Conservation (phyloP, 2,329 filamentous ascomycete genomes). For the Fusarium ambrosium region DNA sequence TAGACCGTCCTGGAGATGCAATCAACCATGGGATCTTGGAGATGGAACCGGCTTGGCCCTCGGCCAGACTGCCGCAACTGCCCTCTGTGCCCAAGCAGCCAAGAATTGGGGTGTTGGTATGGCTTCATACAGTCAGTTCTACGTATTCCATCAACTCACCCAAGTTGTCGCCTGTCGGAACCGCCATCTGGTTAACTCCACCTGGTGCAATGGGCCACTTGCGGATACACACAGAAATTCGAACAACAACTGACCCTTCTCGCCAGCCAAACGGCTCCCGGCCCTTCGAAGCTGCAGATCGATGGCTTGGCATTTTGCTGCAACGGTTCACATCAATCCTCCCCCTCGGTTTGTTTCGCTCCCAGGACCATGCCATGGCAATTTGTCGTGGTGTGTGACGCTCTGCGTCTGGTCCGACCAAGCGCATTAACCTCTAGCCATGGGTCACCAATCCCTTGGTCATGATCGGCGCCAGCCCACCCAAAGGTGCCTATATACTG, state of each 20-base stretch:
- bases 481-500: constrained; percentile 46
- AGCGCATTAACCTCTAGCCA: constrained; percentile 68
- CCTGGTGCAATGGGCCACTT: constrained; percentile 54
- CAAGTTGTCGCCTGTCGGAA: constrained; percentile 59
- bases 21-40: constrained; percentile 40
- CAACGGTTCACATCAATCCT: constrained; percentile 41
- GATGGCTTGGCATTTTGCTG: constrained; percentile 24
- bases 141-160: constrained; percentile 53
- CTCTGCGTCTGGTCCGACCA: constrained; percentile 63
- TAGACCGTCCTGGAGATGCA: constrained; percentile 55
- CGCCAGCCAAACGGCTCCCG: constrained; percentile 59
- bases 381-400: constrained; percentile 61
- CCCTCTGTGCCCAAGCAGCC: constrained; percentile 27
- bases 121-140: constrained; percentile 65
- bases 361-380: constrained; percentile 59
- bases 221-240: constrained; percentile 63
- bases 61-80: constrained; percentile 40
- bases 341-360: constrained; percentile 48
- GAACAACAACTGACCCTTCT: constrained; percentile 50
- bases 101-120: constrained; percentile 59
- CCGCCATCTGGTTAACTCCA: constrained; percentile 50
- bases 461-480: constrained; percentile 64
- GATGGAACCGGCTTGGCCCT: constrained; percentile 40
- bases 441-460: constrained; percentile 58
- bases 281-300: constrained; percentile 54